phyloP scores from a whole-genome alignment of 345 rosid species.

The Camelina laxa region DNA sequence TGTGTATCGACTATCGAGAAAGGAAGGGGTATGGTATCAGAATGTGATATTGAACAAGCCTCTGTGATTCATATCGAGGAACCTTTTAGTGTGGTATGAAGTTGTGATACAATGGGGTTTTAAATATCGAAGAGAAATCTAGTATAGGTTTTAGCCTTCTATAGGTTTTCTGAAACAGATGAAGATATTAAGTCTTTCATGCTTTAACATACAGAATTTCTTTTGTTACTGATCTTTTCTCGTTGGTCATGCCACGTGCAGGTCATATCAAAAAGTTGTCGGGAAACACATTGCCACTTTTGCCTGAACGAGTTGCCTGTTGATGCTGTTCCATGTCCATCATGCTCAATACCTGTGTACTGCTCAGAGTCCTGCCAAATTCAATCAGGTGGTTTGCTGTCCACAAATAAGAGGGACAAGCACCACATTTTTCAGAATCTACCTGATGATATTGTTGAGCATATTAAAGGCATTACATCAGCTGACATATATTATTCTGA shows the following conservation, averaged over 20 bases:
- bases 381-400: constrained; percentile 57
- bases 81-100: constrained; percentile 71
- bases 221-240: constrained; percentile 16
- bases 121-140: not conserved
- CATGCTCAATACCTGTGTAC: constrained; percentile 75
- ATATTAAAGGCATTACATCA: constrained; percentile 49
- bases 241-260: constrained; percentile 33
- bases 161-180: not conserved
- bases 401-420: constrained; percentile 35
- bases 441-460: constrained; percentile 47
- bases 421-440: constrained; percentile 30
- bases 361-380: constrained; percentile 74
- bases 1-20: constrained; percentile 60
- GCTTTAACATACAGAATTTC: constrained; percentile 5
- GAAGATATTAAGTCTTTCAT: not conserved
- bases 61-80: constrained; percentile 74
- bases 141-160: not conserved
- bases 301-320: constrained; percentile 79
- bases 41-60: constrained; percentile 65
- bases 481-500: constrained; percentile 32
- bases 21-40: constrained; percentile 81
- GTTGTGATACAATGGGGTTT: not conserved
- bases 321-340: constrained; percentile 72
- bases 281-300: constrained; percentile 82
- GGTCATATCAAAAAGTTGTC: constrained; percentile 68